Evolutionary conservation across 257 asterid species (phyloP).

Genomic region (Eucommia ulmoides): DNA sequence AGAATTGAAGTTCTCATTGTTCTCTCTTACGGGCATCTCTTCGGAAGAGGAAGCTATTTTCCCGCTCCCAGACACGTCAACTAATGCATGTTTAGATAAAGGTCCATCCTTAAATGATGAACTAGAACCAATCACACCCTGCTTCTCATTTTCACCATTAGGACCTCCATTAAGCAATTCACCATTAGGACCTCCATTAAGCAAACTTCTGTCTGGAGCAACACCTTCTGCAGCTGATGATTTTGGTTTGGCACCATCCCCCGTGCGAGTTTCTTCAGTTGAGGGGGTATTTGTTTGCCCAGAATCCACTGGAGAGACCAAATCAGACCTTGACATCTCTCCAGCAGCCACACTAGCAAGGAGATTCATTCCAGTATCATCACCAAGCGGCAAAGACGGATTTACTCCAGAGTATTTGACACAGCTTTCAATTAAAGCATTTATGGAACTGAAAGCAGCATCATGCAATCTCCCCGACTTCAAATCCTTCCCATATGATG

Average conservation of each 20-base stretch:
- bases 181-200: neutral
- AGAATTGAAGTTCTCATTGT: constrained; percentile 6
- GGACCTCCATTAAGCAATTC: constrained; percentile 6
- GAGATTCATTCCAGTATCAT: constrained; percentile 51
- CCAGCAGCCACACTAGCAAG: constrained; percentile 60
- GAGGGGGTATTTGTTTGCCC: constrained; percentile 19
- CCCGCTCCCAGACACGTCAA: constrained; percentile 8
- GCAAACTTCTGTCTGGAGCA: constrained; percentile 7
- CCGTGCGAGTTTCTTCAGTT: constrained; percentile 24
- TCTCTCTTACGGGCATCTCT: constrained; percentile 14
- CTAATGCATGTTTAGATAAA: constrained; percentile 4
- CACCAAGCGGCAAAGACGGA: constrained; percentile 30
- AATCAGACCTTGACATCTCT: constrained; percentile 38
- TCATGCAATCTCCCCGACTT: constrained; percentile 14
- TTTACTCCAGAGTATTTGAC: constrained; percentile 39
- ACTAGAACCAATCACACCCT: constrained; percentile 7
- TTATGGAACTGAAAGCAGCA: constrained; percentile 44
- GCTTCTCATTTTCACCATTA: constrained; percentile 25
- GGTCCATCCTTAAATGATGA: constrained; percentile 10
- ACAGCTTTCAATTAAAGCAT: constrained; percentile 57
- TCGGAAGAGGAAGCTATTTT: constrained; percentile 9
- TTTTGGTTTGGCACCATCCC: constrained; percentile 24
- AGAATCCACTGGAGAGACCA: constrained; percentile 23
- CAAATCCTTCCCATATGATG: constrained; percentile 14
- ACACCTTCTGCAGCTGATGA: constrained; percentile 11